Evolutionary conservation across 2,329 filamentous ascomycete species (phyloP).

Genomic region (Akanthomyces lecanii): DNA sequence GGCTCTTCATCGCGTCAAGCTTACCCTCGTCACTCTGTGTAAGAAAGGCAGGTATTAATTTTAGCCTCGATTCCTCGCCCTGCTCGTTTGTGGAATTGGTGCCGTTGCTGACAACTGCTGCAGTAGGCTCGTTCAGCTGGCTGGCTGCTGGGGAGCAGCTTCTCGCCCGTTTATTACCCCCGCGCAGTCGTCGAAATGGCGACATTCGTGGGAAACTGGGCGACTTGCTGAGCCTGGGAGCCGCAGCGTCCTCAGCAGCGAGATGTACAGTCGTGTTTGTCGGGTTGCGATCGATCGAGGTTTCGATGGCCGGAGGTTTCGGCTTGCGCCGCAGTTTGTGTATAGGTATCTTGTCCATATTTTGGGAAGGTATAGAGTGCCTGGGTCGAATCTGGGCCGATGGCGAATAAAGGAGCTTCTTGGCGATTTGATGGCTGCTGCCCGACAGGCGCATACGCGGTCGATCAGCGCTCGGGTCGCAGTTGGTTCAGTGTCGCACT

Average conservation of each 20-base stretch:
- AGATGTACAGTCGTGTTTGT: conserved; percentile 19
- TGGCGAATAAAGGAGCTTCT: neutral
- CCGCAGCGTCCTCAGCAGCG: neutral
- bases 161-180: conserved; percentile 46
- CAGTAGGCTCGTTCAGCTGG: conserved; percentile 18
- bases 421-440: neutral
- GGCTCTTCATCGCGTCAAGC: neutral
- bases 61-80: conserved; percentile 23
- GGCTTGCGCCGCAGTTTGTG: conserved; percentile 41
- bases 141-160: conserved; percentile 35
- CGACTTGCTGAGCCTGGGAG: conserved; percentile 8
- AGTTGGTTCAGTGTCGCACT: neutral
- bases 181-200: conserved; percentile 42
- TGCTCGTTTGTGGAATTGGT: conserved; percentile 20
- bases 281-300: conserved; percentile 32
- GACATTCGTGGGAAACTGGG: conserved; percentile 30
- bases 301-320: conserved; percentile 41
- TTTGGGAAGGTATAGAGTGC: neutral
- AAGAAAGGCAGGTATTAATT: conserved; percentile 38
- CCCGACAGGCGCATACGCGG: conserved; percentile 5
- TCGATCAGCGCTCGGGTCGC: neutral
- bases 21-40: conserved; percentile 34
- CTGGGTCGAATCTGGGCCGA: neutral
- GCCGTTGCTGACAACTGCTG: conserved; percentile 35
- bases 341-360: conserved; percentile 42